Percentiles rank a stretch among this genome's conserved stretches.
Conservation (phyloP, 495 filamentous ascomycete species). For the Penicillium coprophilum region DNA sequence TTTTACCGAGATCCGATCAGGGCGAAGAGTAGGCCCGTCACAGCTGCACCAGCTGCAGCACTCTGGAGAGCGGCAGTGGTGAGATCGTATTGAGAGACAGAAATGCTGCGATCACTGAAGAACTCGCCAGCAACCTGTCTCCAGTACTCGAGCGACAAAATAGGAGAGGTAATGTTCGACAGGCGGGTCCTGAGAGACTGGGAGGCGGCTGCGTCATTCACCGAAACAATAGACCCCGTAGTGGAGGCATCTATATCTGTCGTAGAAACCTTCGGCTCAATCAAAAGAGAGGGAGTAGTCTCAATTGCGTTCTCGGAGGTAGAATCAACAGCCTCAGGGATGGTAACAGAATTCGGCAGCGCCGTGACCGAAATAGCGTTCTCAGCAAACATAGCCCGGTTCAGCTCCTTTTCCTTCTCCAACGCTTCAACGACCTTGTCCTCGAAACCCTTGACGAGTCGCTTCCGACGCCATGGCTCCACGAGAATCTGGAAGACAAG, state of each 20-base stretch:
- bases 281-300: not conserved
- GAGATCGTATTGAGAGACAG: constrained; percentile 69
- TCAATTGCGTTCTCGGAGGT: constrained; percentile 12
- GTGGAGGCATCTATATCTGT: not conserved
- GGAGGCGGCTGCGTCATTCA: constrained; percentile 8
- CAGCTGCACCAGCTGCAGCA: constrained; percentile 66
- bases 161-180: constrained; percentile 22
- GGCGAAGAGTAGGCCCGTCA: constrained; percentile 59
- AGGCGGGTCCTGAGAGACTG: constrained; percentile 30
- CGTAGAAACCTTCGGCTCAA: not conserved
- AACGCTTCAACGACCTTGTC: constrained; percentile 55
- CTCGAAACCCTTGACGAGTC: constrained; percentile 47
- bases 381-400: constrained; percentile 25
- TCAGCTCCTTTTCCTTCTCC: constrained; percentile 63
- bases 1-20: constrained; percentile 54
- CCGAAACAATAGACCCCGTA: not conserved
- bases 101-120: constrained; percentile 68
- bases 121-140: constrained; percentile 48
- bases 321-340: constrained; percentile 19
- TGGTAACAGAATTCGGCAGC: not conserved
- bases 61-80: constrained; percentile 70
- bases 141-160: constrained; percentile 46
- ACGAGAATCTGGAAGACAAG: constrained; percentile 87
- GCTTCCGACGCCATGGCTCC: constrained; percentile 83
- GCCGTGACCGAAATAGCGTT: constrained; percentile 20